phyloP scores from a whole-genome alignment of 2,329 filamentous ascomycete species.

The Phialocephala sp. region DNA sequence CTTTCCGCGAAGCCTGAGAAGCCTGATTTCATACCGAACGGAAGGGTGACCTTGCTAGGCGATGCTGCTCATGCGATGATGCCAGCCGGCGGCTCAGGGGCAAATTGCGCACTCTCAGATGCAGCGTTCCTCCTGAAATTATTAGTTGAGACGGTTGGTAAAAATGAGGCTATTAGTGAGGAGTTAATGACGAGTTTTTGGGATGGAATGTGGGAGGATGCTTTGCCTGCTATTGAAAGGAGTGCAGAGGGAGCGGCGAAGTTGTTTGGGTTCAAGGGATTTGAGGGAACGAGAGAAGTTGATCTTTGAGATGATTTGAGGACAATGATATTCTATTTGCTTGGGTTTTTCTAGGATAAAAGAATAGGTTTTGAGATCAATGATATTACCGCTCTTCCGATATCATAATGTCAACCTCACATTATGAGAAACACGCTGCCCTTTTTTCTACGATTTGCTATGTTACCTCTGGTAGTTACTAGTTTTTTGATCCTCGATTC shows the following conservation, averaged over 20 bases:
- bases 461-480: no score
- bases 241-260: slow-evolving; percentile 16
- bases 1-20: slow-evolving; percentile 25
- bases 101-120: slow-evolving; percentile 33
- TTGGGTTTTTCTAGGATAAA: neutral
- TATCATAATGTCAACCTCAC: no score
- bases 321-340: slow-evolving; percentile 6
- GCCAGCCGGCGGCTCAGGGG: slow-evolving; percentile 32
- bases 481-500: no score
- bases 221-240: slow-evolving; percentile 15
- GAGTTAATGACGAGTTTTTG: neutral
- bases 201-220: slow-evolving; percentile 21
- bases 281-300: slow-evolving; percentile 19
- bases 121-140: slow-evolving; percentile 18
- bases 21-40: slow-evolving; percentile 22
- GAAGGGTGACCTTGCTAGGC: slow-evolving; percentile 24
- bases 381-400: no score
- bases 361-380: no score
- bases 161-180: slow-evolving; percentile 8
- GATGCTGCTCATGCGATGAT: slow-evolving; percentile 31
- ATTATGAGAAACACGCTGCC: no score
- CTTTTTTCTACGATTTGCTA: no score
- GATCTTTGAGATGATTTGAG: slow-evolving; percentile 5
- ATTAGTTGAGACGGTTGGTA: slow-evolving; percentile 15
- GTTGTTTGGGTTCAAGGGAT: slow-evolving; percentile 24